Conservation (phyloP, 345 rosid species). For the Camelina neglecta region DNA sequence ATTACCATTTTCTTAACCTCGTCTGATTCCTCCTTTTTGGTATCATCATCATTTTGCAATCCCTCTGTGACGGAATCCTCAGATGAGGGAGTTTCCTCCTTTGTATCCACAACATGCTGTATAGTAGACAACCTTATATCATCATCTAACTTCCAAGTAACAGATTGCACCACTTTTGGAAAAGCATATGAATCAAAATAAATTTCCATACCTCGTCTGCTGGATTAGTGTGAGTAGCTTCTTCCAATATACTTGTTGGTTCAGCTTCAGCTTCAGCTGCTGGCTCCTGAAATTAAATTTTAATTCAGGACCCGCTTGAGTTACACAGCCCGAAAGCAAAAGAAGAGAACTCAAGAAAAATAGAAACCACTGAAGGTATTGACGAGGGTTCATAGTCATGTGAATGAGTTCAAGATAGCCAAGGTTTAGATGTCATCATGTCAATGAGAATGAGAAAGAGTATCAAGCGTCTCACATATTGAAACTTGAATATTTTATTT, state of each 20-base stretch:
- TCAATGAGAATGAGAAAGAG: neutral
- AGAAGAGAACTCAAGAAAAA: slow-evolving; percentile 6
- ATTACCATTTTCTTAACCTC: slow-evolving; percentile 51
- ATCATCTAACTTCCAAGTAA: slow-evolving; percentile 22
- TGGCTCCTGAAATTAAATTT: slow-evolving; percentile 38
- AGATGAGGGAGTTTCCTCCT: slow-evolving; percentile 46
- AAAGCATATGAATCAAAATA: slow-evolving; percentile 19
- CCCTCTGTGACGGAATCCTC: slow-evolving; percentile 48
- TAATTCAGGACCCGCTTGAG: slow-evolving; percentile 38
- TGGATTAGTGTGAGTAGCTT: slow-evolving; percentile 38
- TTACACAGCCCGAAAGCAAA: slow-evolving; percentile 11
- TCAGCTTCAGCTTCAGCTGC: slow-evolving; percentile 51
- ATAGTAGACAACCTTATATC: slow-evolving; percentile 33
- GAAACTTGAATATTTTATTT: slow-evolving; percentile 15
- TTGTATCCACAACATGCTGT: slow-evolving; percentile 50
- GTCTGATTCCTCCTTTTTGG: slow-evolving; percentile 48
- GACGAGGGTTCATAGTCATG: slow-evolving; percentile 1
- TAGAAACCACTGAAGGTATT: neutral
- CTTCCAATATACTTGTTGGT: slow-evolving; percentile 42
- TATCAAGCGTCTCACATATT: neutral
- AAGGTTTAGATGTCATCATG: neutral
- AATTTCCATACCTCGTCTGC: slow-evolving; percentile 49
- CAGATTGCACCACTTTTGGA: neutral
- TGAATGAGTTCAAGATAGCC: neutral
- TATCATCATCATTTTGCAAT: slow-evolving; percentile 50